Evolutionary conservation across 2,329 filamentous ascomycete genomes (phyloP), one percentile per base, ranked within the genome.

Genomic region (Thelonectria olida): DNA sequence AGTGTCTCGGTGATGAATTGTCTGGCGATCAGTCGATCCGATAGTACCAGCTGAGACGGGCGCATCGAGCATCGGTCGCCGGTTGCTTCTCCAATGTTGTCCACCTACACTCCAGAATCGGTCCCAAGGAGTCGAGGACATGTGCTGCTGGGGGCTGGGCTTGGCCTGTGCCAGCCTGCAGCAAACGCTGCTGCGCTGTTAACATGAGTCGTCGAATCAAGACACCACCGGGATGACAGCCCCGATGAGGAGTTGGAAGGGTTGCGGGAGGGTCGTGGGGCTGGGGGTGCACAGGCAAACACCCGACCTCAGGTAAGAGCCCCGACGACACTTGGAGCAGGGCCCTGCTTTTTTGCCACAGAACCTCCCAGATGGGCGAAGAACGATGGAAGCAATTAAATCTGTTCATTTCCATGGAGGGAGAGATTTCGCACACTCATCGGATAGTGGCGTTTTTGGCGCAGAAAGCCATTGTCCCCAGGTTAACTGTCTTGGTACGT

Each of bases 201-300:
- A 61, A 61, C 51, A 67, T 56, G 42, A 61, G 67, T 69, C 64
- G 69, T 71, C 69, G 66, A 70, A 71, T 71, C 69, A 70, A 71
- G 69, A 72, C 67, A 68, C 61, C 64, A 69, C 66, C 65, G 63
- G 65, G 55, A 62, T 57, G 54, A 58, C 58, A 66, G 54, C 61
- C 63, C 69, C 63, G 60, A 63, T 64, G 54, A 66, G 39, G 52
- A 34, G 31, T 34, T 34, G 31, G 31, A 15, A 60, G 58, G 47
- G 58, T 55, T 39, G 58, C 52, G 58, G 58, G 52, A 61, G 49
- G 57, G 51, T 55, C 57, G 57, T 60, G 57, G 51, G 58, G 48
- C 58, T 56, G 55, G 49, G 56, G 52, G 45, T 51, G 45, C 56
- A 55, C 28, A 50, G 48, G 47, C 54, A 56, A n/a, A n/a, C n/a